These are phyloP conservation scores for Fibroporia radiculosa DNA, from an alignment of 768 basidiomycete species.

Conservation along the genomic window DNA sequence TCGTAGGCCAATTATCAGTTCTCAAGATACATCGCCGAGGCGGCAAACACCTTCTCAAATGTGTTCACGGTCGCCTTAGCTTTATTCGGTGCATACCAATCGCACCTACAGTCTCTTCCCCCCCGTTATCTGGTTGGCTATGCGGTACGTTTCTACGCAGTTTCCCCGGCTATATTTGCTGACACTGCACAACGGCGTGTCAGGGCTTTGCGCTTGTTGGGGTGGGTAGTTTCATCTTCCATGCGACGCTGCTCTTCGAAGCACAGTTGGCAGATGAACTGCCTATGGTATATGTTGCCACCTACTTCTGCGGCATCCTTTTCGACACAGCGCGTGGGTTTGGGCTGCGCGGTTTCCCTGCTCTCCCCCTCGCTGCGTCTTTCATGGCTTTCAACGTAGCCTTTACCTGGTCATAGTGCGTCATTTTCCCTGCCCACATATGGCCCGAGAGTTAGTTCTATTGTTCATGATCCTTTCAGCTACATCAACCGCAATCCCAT, in stretches of 20 bases:
- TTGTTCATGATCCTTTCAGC: slow-evolving; percentile 27
- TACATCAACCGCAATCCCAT: slow-evolving; percentile 64
- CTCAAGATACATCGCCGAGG: slow-evolving; percentile 70
- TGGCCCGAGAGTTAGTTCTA: not conserved
- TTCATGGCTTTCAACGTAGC: slow-evolving; percentile 43
- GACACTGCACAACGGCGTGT: not conserved
- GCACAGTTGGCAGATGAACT: slow-evolving; percentile 80
- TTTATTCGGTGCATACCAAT: slow-evolving; percentile 35
- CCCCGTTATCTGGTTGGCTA: slow-evolving; percentile 29
- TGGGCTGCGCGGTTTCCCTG: slow-evolving; percentile 29
- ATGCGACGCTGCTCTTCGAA: slow-evolving; percentile 66
- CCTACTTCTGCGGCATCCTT: slow-evolving; percentile 50
- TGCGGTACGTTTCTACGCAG: slow-evolving; percentile 16
- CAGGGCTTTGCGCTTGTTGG: slow-evolving; percentile 66
- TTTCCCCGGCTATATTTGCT: not conserved
- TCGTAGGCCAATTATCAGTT: slow-evolving; percentile 69
- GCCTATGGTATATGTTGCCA: slow-evolving; percentile 72
- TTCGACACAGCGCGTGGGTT: slow-evolving; percentile 54
- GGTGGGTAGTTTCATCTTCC: slow-evolving; percentile 73
- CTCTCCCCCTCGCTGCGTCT: slow-evolving; percentile 29
- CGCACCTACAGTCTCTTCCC: slow-evolving; percentile 24
- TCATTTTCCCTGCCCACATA: slow-evolving; percentile 7
- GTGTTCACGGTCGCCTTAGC: slow-evolving; percentile 30
- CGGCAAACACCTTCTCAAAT: slow-evolving; percentile 68
- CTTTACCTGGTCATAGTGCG: slow-evolving; percentile 73